Evolutionary conservation across 305 asterid species (phyloP), one percentile per base, ranked within the genome.

Genomic region (Stenogyne calaminthoides): DNA sequence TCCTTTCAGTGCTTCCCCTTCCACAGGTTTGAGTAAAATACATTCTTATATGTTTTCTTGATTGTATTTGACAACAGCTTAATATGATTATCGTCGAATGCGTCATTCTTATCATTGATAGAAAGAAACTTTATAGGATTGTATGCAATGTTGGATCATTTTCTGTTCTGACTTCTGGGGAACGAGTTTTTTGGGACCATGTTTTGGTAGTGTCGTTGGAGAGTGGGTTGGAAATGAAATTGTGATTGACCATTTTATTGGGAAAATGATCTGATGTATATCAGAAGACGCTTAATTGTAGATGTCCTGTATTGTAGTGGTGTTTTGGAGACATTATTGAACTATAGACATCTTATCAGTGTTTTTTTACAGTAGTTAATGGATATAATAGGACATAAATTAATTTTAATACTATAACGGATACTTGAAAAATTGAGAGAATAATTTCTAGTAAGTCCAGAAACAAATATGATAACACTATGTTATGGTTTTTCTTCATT

Each of bases 1-100:
- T 95, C 82, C 97, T 95, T 70, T 84, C 99, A 0, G 89, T 95
- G 81, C 91, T 95, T 77, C 99, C 99, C 60, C 85, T 95, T 70
- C 99, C 99, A 69, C 98, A 95, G 98, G 99, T 95, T 73, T 82
- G 70, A 54, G 76, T 70, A 74, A 66, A 15, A 72, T 77, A 37
- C 32, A 59, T 12, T 46, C 39, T 74, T 46, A 9, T n/a, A n/a
- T n/a, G n/a, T 22, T 20, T 66, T 75, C 7, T 40, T 9, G 40
- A 68, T 58, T 70, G 42, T 37, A 46, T 16, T 59, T 60, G 65
- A 58, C 27, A 0, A 2, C 15, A 69, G 67, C 8, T 20, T 62
- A 42, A 27, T 6, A 40, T 15, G 32, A 55, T 29, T 20, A n/a
- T 60, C 9, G 9, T 15, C 9, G 3, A 15, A 61, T 27, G 42